These are phyloP conservation scores for Saccharomyces paradoxus DNA, from an alignment of 805 yeast genomes.

Conservation along the genomic window DNA sequence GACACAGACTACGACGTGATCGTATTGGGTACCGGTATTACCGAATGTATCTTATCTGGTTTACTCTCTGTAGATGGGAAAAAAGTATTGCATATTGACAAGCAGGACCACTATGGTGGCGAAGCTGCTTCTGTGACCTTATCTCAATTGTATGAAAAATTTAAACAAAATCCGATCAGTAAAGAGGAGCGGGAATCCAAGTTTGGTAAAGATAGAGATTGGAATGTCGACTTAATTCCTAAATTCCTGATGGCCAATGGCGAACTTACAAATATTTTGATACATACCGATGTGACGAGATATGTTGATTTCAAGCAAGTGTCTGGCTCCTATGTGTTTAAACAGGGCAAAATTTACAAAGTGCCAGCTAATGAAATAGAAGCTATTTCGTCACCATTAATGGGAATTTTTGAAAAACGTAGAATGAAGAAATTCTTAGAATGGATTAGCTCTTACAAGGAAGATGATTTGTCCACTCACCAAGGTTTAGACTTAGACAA, in stretches of 20 bases:
- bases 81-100: conserved; percentile 92
- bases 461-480: conserved; percentile 71
- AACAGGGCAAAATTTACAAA: conserved; percentile 82
- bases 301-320: conserved; percentile 95
- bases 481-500: conserved; percentile 78
- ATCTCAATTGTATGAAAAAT: conserved; percentile 63
- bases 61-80: conserved; percentile 94
- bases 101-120: conserved; percentile 93
- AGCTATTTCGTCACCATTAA: conserved; percentile 82
- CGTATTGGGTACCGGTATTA: conserved; percentile 88
- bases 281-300: conserved; percentile 91
- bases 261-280: conserved; percentile 88
- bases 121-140: conserved; percentile 81
- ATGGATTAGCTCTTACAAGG: conserved; percentile 74
- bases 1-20: conserved; percentile 96
- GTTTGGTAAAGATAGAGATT: conserved; percentile 88
- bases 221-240: conserved; percentile 96
- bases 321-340: conserved; percentile 88
- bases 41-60: conserved; percentile 94
- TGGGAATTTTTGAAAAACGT: conserved; percentile 95
- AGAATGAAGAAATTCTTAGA: conserved; percentile 89
- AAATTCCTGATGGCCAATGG: conserved; percentile 97
- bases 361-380: conserved; percentile 90
- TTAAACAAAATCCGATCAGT: conserved; percentile 70
- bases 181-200: conserved; percentile 55